A percentile compares a stretch with the other conserved stretches of the same genome.
These are phyloP conservation scores for Suhomyces choctaworum DNA, from an alignment of 1,139 yeast species.

Conservation along the genomic window DNA sequence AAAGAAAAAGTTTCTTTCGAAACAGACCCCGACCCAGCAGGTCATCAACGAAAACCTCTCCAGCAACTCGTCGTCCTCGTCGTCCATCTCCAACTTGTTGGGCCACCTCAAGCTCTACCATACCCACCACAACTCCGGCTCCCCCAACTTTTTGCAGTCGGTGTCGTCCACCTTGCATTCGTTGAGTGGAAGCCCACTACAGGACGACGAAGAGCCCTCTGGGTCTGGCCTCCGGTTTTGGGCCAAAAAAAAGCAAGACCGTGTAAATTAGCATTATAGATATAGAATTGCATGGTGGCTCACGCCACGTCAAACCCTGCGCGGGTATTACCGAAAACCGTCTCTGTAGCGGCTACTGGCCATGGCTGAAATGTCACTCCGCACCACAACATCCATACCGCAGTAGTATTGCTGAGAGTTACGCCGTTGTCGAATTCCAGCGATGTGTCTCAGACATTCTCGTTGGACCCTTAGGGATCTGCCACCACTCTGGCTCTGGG, in stretches of 20 bases:
- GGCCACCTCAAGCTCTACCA: conserved; percentile 28
- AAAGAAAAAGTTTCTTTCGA: conserved; percentile 11
- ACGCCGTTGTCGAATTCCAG: too few relatives aligned
- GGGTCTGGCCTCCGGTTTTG: conserved; percentile 15
- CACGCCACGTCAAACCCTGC: too few relatives aligned
- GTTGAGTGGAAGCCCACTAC: conserved; percentile 7
- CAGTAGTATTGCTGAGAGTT: too few relatives aligned
- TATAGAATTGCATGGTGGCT: conserved; percentile 7
- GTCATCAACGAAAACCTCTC: conserved; percentile 6
- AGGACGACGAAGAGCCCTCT: conserved; percentile 6
- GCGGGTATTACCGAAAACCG: too few relatives aligned
- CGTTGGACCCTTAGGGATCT: too few relatives aligned
- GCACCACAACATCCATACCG: too few relatives aligned
- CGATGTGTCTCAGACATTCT: too few relatives aligned
- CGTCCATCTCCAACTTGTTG: conserved; percentile 29
- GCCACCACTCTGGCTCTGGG: too few relatives aligned
- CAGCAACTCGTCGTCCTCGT: conserved; percentile 19
- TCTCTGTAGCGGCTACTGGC: too few relatives aligned
- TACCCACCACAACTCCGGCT: conserved; percentile 6
- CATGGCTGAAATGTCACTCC: too few relatives aligned
- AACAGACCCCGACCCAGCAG: conserved; percentile 6
- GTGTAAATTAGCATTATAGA: conserved; percentile 9
- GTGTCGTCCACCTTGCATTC: conserved; percentile 7
- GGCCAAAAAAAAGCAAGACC: conserved; percentile 16
- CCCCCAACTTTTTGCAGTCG: conserved; percentile 5